Evolutionary conservation across 1,284 basidiomycete species (phyloP), one percentile per base, ranked within the genome.

Genomic region (Cystobasidium slooffiae): DNA sequence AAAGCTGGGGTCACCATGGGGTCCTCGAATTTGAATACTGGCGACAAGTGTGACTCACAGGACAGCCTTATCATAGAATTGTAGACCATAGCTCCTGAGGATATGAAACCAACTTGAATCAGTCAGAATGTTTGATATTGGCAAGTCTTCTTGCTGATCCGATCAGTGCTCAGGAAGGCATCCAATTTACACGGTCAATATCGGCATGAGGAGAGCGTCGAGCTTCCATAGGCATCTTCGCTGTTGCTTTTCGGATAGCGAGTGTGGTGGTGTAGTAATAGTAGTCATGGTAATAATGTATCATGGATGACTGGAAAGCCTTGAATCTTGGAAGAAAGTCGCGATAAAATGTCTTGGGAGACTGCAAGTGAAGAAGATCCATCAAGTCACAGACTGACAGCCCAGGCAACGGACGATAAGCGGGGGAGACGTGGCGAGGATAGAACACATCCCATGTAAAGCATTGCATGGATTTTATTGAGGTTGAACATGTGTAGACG

Each of bases 61-160:
- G 53, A 56, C 53, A 16, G 53, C 53, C 12, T 56, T 56, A n/a
- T 56, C 53, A 37, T 56, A 56, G 53, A 56, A 56, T 22, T 56
- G 53, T 37, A 56, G 53, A 18, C 53, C 53, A 56, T 56, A 56
- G 53, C 53, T 56, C 24, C 53, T 56, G 53, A 12, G 31, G 18
- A 31, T 31, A 31, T 1, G 14, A 37, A 12, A 37, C 1, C 9
- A 6, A 9, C 14, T 55, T 9, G 6, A 6, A 37, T 9, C 12
- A 56, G 53, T 31, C 53, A 56, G 3, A 3, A 24, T 31, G 22
- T 10, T 3, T 56, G 8, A n/a, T 5, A 10, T 24, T n/a, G 5
- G 5, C 2, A 31, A 31, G 31, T 5, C 31, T 31, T 31, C 31
- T 31, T 22, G 52, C n/a, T 10, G 51, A 52, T 52, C 51, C n/a